phyloP scores from a whole-genome alignment of 306 rosid genomes.

The Trichosanthes cucumerina region DNA sequence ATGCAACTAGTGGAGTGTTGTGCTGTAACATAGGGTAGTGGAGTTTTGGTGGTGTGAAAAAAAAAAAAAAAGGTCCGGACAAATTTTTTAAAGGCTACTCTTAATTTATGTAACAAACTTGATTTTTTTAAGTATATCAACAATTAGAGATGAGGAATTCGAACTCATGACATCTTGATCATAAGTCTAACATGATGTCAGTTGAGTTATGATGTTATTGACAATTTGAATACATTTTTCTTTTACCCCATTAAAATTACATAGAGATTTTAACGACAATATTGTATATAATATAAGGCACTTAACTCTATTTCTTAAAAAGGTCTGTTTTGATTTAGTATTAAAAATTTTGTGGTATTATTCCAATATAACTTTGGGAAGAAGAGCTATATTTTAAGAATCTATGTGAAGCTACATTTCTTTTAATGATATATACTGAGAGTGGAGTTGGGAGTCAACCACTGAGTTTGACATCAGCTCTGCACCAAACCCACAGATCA shows the following conservation, averaged over 20 bases:
- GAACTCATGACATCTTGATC: no score
- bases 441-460: background rate
- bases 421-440: background rate
- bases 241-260: background rate
- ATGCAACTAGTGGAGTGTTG: background rate
- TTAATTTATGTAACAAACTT: background rate
- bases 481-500: background rate
- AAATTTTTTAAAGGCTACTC: background rate
- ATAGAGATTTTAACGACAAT: background rate
- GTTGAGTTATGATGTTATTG: no score
- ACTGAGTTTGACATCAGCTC: background rate
- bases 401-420: background rate
- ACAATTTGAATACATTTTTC: background rate
- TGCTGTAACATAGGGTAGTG: background rate
- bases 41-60: background rate
- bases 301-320: no score
- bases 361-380: background rate
- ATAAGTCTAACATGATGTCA: no score
- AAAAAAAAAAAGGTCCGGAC: no score
- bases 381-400: background rate
- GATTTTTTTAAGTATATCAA: no score
- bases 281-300: no score
- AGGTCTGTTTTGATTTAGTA: background rate
- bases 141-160: no score
- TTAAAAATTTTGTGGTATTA: background rate